phyloP scores from a whole-genome alignment of 257 asterid genomes.

The Paulownia fortunei region DNA sequence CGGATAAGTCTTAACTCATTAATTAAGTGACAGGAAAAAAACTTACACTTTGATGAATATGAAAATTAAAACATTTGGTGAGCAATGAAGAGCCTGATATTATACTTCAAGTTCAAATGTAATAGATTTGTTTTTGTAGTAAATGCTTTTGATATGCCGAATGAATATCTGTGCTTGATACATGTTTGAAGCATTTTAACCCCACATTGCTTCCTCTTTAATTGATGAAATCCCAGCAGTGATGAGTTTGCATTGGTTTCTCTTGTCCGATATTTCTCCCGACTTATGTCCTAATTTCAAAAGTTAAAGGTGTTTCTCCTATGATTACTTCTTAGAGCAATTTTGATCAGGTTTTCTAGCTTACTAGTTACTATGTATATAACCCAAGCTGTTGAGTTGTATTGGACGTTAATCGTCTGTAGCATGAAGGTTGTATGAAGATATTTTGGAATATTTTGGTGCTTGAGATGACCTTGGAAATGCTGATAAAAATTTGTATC shows the following conservation, averaged over 20 bases:
- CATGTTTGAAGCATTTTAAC: not conserved
- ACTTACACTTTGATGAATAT: not conserved
- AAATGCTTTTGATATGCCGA: not conserved
- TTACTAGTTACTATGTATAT: not conserved
- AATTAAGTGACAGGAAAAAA: not conserved
- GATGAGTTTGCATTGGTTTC: not conserved
- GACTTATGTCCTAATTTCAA: not conserved
- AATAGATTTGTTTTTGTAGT: not conserved
- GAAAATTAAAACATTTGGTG: not conserved
- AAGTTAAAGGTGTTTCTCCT: not conserved
- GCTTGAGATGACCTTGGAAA: not conserved
- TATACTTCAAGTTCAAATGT: not conserved
- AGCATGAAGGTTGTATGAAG: not conserved
- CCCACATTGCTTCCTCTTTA: not conserved
- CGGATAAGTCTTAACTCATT: conserved; percentile 8
- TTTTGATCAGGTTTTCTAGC: not conserved
- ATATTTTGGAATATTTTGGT: not conserved
- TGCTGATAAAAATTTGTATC: not conserved
- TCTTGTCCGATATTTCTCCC: not conserved
- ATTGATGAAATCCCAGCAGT: not conserved
- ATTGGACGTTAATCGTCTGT: not conserved
- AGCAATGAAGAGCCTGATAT: not conserved
- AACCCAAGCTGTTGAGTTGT: too few species aligned
- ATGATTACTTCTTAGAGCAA: not conserved
- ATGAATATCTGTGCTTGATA: not conserved